Evolutionary conservation across 2,329 filamentous ascomycete species (phyloP), one percentile per base, ranked within the genome.

Genomic region (Arthrobotrys megalospora): DNA sequence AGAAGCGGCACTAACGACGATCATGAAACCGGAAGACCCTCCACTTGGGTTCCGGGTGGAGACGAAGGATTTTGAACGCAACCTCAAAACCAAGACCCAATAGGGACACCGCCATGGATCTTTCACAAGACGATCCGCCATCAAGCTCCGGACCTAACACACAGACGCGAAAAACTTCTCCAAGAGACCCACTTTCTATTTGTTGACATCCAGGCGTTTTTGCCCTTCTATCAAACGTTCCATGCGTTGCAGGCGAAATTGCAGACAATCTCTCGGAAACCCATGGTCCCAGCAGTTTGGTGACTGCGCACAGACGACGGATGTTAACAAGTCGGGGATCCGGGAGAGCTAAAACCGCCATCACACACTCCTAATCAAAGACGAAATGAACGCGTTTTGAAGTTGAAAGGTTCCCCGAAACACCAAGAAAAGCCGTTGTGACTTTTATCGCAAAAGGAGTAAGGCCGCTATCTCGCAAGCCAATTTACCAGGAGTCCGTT

Each of bases 401-500:
- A 43, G 55, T 60, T 69, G 58, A 65, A 70, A 64, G 34, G 58
- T 50, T 60, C 70, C 70, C 70, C 70, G 70, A 75, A 75, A 75
- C 70, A 75, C 63, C 63, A 64, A 63, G 52, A 24, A 45, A 66
- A 60, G 34, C 65, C 66, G 66, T 58, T 65, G 41, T 52, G 32
- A 70, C 48, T 43, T 60, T 69, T 76, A 64, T 36, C 58, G 58
- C 41, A 41, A 77, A 71, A 60, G 55, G 48, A 53, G 73, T 48
- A 48, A 63, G 45, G 58, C 55, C 52, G 19, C 52, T 24, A 50
- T 66, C 34, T 76, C 24, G 28, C 28, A 24, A 45, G 14, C 48
- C 32, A 77, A 70, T 77, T 77, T 77, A 77, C 73, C 73, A 71
- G 58, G 32, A 66, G 38, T 60, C 47, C 50, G 73, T 70, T 76